These are phyloP conservation scores for Allium fistulosum DNA, from an alignment of 106 monocot species.

Conservation along the genomic window DNA sequence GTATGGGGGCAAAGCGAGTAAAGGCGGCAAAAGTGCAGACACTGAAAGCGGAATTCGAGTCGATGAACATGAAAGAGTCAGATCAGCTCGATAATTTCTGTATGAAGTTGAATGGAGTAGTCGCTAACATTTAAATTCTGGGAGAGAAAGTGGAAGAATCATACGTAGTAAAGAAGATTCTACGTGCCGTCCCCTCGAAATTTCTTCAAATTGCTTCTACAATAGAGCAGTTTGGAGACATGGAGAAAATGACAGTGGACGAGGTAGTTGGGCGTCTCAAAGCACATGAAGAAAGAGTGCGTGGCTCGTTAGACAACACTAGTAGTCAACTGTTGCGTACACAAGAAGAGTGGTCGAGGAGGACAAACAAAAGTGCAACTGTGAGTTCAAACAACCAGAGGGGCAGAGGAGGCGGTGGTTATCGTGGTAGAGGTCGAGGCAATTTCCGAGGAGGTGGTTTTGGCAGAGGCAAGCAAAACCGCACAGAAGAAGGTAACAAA, in stretches of 20 bases:
- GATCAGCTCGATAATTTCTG: no score
- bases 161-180: background rate
- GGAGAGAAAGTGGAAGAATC: background rate
- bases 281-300: background rate
- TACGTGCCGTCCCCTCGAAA: background rate
- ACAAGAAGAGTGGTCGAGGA: background rate
- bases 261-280: background rate
- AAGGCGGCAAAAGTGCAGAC: background rate
- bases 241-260: background rate
- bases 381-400: background rate
- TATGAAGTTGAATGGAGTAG: background rate
- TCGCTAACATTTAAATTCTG: background rate
- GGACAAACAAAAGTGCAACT: background rate
- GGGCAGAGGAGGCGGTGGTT: no score
- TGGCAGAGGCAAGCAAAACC: background rate
- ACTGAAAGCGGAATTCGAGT: no score
- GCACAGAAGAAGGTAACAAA: no score
- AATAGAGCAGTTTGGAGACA: no score
- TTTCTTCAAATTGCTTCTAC: background rate
- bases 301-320: background rate
- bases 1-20: background rate
- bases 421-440: background rate
- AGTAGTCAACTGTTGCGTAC: background rate
- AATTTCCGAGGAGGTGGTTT: background rate
- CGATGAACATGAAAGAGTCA: no score